These are phyloP conservation scores for Arthrobotrys pseudoclavata DNA, from an alignment of 2,329 filamentous ascomycete genomes.

Conservation along the genomic window DNA sequence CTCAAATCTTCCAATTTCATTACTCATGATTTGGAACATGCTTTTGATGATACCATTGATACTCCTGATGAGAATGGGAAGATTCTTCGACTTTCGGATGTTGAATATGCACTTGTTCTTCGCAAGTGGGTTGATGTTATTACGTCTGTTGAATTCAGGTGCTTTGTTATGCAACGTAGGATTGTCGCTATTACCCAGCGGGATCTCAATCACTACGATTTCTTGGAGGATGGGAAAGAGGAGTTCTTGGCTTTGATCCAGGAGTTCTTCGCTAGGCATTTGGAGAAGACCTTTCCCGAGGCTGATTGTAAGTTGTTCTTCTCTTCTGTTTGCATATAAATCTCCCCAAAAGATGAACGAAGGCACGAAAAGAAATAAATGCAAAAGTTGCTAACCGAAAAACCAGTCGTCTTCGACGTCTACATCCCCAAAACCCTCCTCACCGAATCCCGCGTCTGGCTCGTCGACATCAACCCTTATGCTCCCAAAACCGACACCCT, in stretches of 20 bases:
- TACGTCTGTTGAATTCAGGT: conserved; percentile 92
- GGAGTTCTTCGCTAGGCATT: conserved; percentile 80
- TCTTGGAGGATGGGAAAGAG: conserved; percentile 76
- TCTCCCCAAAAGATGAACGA: background rate
- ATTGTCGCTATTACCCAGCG: conserved; percentile 88
- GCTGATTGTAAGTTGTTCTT: conserved; percentile 70
- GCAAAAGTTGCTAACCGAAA: background rate
- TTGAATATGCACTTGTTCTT: conserved; percentile 84
- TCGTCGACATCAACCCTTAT: conserved; percentile 97
- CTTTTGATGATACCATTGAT: conserved; percentile 80
- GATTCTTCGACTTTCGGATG: conserved; percentile 40
- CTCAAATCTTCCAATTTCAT: conserved; percentile 96
- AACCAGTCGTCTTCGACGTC: conserved; percentile 81
- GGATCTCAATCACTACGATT: conserved; percentile 90
- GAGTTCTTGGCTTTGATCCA: conserved; percentile 78
- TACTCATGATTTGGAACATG: conserved; percentile 92
- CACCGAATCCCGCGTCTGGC: conserved; percentile 79
- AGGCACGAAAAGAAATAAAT: background rate
- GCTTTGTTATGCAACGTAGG: conserved; percentile 86
- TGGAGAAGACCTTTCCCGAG: conserved; percentile 85
- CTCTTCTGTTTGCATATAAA: too few species aligned
- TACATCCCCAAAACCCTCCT: conserved; percentile 80
- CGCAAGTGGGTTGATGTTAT: conserved; percentile 90
- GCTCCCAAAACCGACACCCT: conserved; percentile 88
- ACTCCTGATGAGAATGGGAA: conserved; percentile 62